Percentiles rank a stretch among this genome's conserved stretches.
These are phyloP conservation scores for Lachancea mirantina DNA, from an alignment of 805 yeast genomes.

Conservation along the genomic window DNA sequence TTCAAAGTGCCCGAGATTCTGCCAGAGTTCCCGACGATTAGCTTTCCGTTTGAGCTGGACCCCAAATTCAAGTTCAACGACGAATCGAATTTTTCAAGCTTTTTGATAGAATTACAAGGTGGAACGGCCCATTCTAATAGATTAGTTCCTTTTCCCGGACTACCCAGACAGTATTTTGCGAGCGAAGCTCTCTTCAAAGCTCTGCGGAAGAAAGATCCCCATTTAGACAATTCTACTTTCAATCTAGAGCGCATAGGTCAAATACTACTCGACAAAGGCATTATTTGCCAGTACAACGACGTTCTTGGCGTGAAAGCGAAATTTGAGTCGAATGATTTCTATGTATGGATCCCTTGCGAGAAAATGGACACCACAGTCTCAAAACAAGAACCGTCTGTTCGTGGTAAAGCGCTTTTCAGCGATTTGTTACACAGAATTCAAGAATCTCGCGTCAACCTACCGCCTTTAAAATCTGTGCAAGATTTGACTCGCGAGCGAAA, in stretches of 20 bases:
- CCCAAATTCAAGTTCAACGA: slow-evolving; percentile 12
- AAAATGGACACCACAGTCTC: background rate
- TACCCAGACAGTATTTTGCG: slow-evolving; percentile 20
- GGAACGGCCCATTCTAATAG: slow-evolving; percentile 26
- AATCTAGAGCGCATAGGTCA: slow-evolving; percentile 33
- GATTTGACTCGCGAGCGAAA: slow-evolving; percentile 1
- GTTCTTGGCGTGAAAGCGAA: slow-evolving; percentile 10
- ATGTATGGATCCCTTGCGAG: slow-evolving; percentile 12
- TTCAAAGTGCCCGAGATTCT: background rate
- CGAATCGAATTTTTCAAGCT: slow-evolving; percentile 14
- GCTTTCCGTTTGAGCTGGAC: slow-evolving; percentile 14
- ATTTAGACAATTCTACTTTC: slow-evolving; percentile 24
- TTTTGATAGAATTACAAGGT: slow-evolving; percentile 16
- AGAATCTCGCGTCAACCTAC: background rate
- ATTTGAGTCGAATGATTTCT: slow-evolving; percentile 21
- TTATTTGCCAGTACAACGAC: slow-evolving; percentile 26
- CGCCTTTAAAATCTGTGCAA: background rate
- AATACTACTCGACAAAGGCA: slow-evolving; percentile 16
- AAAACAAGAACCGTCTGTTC: background rate
- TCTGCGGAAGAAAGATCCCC: slow-evolving; percentile 16
- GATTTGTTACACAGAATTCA: slow-evolving; percentile 4
- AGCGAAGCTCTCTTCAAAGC: slow-evolving; percentile 23
- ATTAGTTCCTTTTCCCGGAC: slow-evolving; percentile 23
- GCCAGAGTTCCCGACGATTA: background rate
- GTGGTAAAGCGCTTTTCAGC: slow-evolving; percentile 1